Percentiles rank a stretch among this genome's conserved stretches.
Evolutionary conservation across 192 early-diverging fungal genomes (phyloP).

Genomic region (Entomortierella chlamydospora): DNA sequence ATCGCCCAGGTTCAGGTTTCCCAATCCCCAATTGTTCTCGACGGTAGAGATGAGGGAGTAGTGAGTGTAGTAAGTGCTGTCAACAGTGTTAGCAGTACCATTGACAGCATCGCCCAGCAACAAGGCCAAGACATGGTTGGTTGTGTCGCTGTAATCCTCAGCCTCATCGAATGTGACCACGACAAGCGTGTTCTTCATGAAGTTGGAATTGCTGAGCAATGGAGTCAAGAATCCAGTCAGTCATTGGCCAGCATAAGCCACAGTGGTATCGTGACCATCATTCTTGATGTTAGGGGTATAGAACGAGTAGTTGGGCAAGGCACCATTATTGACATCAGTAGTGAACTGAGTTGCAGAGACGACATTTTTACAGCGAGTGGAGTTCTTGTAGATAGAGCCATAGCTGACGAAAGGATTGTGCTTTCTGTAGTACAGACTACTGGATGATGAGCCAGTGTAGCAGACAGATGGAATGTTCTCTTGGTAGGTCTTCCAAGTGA

Average conservation of each 20-base stretch:
- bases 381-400: constrained; percentile 61
- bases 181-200: constrained; percentile 58
- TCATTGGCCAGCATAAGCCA: constrained; percentile 62
- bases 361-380: constrained; percentile 65
- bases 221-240: constrained; percentile 66
- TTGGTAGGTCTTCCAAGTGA: constrained; percentile 74
- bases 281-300: constrained; percentile 70
- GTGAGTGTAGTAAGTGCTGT: constrained; percentile 69
- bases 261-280: constrained; percentile 65
- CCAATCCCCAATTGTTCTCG: constrained; percentile 71
- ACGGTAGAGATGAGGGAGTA: constrained; percentile 70
- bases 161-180: constrained; percentile 48
- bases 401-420: constrained; percentile 81
- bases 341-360: constrained; percentile 66
- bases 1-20: constrained; percentile 65
- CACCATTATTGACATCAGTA: constrained; percentile 56
- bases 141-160: constrained; percentile 19
- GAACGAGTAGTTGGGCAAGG: constrained; percentile 31
- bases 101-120: constrained; percentile 56
- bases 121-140: constrained; percentile 56
- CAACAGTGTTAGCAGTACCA: constrained; percentile 35
- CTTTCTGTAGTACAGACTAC: constrained; percentile 68
- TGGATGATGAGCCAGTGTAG: constrained; percentile 36
- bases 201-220: constrained; percentile 57
- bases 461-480: constrained; percentile 69